Base-by-base conservation (phyloP, 2,329 filamentous ascomycete species). In the Diaporthe ilicicola region DNA sequence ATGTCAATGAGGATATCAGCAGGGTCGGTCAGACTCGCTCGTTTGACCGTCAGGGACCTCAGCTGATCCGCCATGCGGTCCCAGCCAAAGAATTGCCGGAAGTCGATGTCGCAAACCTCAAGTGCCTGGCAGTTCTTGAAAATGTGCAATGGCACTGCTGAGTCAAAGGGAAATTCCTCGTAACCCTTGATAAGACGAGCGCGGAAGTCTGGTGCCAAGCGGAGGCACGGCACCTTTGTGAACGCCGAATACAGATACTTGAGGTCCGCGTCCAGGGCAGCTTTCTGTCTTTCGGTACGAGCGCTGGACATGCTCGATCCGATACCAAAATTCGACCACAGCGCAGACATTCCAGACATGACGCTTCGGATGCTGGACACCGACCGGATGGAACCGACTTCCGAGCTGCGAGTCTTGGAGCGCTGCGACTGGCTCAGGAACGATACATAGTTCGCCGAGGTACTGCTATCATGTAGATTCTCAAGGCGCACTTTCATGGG, bases 211-310 rank as follows among this genome's bases (percentile, higher is more conserved):
- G 95, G 95, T 34, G 95, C 91, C 69, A 99, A 86, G 74, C 92
- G 91, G 74, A 99, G 85, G 78, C 94, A 97, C 0, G 96, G 96
- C 53, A 99, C 97, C 84, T 98, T 99, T 78, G 96, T 99, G 79
- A 98, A 99, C 70, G 96, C 94, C 51, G 96, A 98, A 84, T 98
- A 99, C 42, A 99, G 87, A 80, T 99, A 98, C 81, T 95, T 98
- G 76, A 98, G 84, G 80, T 99, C 96, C 70, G 92, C 90, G 79
- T 96, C 91, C 69, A 96, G 83, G 54, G 94, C 92, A 70, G 92
- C 92, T 82, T 97, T 97, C 80, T 96, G 94, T 79, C 94, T 94
- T 82, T 98, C 96, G 44, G 91, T 93, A 79, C 95, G 93, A 74
- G 94, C 92, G 62, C 90, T 89, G 51, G 93, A 91, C 77, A 94